These are phyloP conservation scores for Plectosphaerella sp. DNA, from an alignment of 2,329 filamentous ascomycete genomes.

Conservation along the genomic window DNA sequence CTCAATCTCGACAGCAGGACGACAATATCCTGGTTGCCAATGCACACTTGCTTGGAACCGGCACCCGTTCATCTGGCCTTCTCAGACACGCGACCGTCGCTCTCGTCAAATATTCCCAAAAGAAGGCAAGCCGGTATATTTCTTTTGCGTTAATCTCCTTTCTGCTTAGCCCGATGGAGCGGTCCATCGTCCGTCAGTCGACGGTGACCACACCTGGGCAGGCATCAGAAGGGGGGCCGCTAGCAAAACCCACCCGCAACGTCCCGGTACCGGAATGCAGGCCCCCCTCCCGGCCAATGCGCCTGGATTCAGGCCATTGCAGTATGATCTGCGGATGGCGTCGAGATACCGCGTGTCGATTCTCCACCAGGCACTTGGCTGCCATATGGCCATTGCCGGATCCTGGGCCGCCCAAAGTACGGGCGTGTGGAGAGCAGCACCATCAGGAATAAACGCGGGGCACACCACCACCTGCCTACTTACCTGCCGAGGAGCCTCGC, in stretches of 20 bases:
- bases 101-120: neutral
- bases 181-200: neutral
- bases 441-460: no score
- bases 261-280: neutral
- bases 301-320: neutral
- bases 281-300: neutral
- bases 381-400: neutral
- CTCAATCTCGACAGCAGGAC: no score
- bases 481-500: no score
- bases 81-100: neutral
- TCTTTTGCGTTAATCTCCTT: neutral
- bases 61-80: neutral
- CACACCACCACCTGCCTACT: no score
- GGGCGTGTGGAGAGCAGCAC: no score
- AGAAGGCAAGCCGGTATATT: neutral
- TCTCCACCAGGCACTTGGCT: neutral
- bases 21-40: no score
- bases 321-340: neutral
- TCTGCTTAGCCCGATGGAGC: neutral
- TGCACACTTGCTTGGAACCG: no score
- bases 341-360: neutral
- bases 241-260: neutral
- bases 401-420: no score
- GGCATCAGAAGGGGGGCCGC: neutral
- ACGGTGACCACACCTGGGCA: neutral